phyloP scores from a whole-genome alignment of 495 filamentous ascomycete genomes.

The Penicillium coprophilum region DNA sequence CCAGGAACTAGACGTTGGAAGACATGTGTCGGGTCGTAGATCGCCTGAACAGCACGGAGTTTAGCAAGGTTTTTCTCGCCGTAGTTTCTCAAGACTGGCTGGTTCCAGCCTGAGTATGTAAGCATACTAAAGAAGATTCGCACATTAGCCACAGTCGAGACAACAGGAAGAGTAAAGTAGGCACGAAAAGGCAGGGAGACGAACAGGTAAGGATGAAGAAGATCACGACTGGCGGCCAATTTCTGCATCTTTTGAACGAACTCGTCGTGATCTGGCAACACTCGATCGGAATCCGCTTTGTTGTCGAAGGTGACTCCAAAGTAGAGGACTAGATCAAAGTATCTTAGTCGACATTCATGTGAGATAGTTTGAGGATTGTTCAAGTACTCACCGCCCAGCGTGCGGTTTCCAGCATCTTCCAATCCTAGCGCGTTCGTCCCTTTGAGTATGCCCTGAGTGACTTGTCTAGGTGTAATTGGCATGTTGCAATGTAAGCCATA shows the following conservation, averaged over 20 bases:
- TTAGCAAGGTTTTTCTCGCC: conserved; percentile 4
- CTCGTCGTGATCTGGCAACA: neutral
- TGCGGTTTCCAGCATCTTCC: neutral
- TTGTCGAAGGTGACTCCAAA: conserved; percentile 2
- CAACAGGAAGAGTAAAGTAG: conserved; percentile 3
- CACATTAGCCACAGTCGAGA: conserved; percentile 2
- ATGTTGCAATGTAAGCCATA: neutral
- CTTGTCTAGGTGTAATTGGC: neutral
- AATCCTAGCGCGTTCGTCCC: neutral
- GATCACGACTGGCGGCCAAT: conserved; percentile 2
- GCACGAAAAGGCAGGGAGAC: conserved; percentile 3
- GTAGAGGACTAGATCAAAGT: neutral
- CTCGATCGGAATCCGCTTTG: neutral
- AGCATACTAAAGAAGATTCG: conserved; percentile 1
- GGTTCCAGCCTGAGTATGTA: conserved; percentile 2
- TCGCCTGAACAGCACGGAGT: conserved; percentile 2
- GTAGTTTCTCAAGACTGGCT: conserved; percentile 1
- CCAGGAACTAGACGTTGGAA: conserved; percentile 3
- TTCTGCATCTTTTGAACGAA: conserved; percentile 1
- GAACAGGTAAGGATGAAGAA: conserved; percentile 4
- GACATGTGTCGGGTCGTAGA: conserved; percentile 2
- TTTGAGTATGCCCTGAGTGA: neutral
- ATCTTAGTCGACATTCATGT: neutral
- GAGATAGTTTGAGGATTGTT: neutral
- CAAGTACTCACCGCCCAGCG: neutral